These are phyloP conservation scores for Microbotryum scabiosae DNA, from an alignment of 1,284 basidiomycete genomes.

Conservation along the genomic window DNA sequence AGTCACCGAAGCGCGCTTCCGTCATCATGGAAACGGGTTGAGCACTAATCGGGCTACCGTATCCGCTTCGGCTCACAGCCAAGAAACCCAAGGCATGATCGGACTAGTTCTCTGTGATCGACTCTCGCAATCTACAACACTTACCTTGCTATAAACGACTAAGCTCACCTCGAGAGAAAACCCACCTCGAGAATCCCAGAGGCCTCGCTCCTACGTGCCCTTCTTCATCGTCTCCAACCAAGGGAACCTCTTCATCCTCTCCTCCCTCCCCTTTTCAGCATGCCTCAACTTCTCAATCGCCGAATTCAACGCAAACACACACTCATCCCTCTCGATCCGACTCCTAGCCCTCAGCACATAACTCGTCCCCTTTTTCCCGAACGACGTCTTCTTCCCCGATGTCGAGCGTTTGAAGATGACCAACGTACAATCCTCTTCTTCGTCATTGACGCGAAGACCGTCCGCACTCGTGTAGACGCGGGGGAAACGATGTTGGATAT, in stretches of 20 bases:
- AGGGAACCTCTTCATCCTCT: slow-evolving; percentile 23
- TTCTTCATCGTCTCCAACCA: slow-evolving; percentile 13
- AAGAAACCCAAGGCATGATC: slow-evolving; percentile 64
- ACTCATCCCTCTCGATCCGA: slow-evolving; percentile 26
- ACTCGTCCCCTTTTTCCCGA: slow-evolving; percentile 17
- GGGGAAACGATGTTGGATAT: slow-evolving; percentile 21
- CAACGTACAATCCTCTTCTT: slow-evolving; percentile 32
- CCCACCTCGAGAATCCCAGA: no score
- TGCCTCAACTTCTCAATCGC: slow-evolving; percentile 23
- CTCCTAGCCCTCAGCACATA: slow-evolving; percentile 28
- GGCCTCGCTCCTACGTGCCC: no score
- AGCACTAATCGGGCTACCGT: no score
- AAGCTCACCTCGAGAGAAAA: no score
- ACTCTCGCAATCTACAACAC: no score
- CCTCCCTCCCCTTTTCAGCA: slow-evolving; percentile 24
- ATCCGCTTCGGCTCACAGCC: slow-evolving; percentile 43
- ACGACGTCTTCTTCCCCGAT: slow-evolving; percentile 8
- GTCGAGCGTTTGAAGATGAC: slow-evolving; percentile 20
- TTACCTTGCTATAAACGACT: no score
- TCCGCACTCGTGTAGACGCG: slow-evolving; percentile 28
- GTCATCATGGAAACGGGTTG: no score
- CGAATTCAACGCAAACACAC: slow-evolving; percentile 30
- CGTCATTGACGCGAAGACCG: slow-evolving; percentile 27
- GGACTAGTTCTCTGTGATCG: no score
- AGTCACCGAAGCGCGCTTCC: slow-evolving; percentile 36